These are phyloP conservation scores for Echinosophora koreensis DNA, from an alignment of 306 rosid species.

Conservation along the genomic window DNA sequence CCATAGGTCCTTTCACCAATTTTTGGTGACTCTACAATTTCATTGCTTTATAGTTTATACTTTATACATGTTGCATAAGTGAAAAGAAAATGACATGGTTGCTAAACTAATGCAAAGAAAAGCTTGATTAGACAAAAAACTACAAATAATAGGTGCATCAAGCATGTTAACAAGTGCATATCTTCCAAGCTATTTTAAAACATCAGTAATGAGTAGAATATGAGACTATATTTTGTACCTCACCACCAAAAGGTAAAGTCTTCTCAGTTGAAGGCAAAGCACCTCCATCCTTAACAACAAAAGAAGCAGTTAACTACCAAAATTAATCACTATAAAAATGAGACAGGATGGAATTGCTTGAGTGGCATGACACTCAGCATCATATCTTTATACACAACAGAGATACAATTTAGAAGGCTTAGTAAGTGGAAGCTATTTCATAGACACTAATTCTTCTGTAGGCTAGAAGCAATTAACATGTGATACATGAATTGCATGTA, in stretches of 20 bases:
- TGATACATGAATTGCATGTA: background rate
- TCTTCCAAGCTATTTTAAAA: constrained; percentile 41
- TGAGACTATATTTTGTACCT: constrained; percentile 63
- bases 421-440: background rate
- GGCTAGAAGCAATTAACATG: background rate
- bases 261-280: constrained; percentile 78
- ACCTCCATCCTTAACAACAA: constrained; percentile 84
- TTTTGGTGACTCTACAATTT: constrained; percentile 1
- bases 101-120: constrained; percentile 34
- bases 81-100: constrained; percentile 25
- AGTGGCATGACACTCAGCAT: background rate
- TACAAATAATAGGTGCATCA: constrained; percentile 22
- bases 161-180: constrained; percentile 17
- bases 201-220: constrained; percentile 34
- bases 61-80: constrained; percentile 17
- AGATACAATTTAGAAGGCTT: background rate
- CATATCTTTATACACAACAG: background rate
- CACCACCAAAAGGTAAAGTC: constrained; percentile 96
- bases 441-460: background rate
- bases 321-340: constrained; percentile 15
- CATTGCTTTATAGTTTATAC: constrained; percentile 1
- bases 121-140: constrained; percentile 15
- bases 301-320: constrained; percentile 42
- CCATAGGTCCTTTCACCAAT: constrained; percentile 9
- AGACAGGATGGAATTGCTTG: background rate